Percentiles rank a stretch among this genome's conserved stretches.
Evolutionary conservation across 805 yeast species (phyloP).

Genomic region (Zygosaccharomyces pseudorouxii): DNA sequence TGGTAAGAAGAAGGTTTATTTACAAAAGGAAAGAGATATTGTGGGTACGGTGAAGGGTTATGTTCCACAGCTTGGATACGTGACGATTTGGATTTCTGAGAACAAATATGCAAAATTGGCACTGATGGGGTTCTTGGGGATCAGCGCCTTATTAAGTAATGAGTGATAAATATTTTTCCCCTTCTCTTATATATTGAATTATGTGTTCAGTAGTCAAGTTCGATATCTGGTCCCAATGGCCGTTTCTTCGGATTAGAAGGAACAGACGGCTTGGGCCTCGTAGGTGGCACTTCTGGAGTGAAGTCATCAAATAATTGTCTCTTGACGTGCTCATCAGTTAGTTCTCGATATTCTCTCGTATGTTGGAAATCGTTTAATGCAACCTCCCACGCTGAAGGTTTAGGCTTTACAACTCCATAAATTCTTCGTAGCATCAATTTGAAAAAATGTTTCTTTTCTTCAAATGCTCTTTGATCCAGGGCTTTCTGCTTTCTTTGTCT

Average conservation of each 20-base stretch:
- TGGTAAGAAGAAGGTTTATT: slow-evolving; percentile 66
- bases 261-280: slow-evolving; percentile 17
- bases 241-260: slow-evolving; percentile 24
- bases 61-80: slow-evolving; percentile 83
- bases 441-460: slow-evolving; percentile 27
- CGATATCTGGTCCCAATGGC: slow-evolving; percentile 26
- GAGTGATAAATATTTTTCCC: slow-evolving; percentile 37
- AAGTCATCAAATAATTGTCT: slow-evolving; percentile 35
- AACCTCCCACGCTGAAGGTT: slow-evolving; percentile 37
- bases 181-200: neutral
- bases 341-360: slow-evolving; percentile 34
- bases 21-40: slow-evolving; percentile 72
- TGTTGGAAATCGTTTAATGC: slow-evolving; percentile 30
- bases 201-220: slow-evolving; percentile 33
- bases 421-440: slow-evolving; percentile 24
- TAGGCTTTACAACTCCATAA: slow-evolving; percentile 19
- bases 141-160: slow-evolving; percentile 59
- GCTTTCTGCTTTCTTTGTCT: slow-evolving; percentile 22
- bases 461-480: slow-evolving; percentile 15
- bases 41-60: slow-evolving; percentile 92
- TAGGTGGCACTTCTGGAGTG: slow-evolving; percentile 16
- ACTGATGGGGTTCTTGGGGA: slow-evolving; percentile 66
- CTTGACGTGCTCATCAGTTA: slow-evolving; percentile 32
- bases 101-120: slow-evolving; percentile 77
- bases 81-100: slow-evolving; percentile 88